phyloP scores from a whole-genome alignment of 2,329 filamentous ascomycete species.

The Myriosclerotinia curreyana region DNA sequence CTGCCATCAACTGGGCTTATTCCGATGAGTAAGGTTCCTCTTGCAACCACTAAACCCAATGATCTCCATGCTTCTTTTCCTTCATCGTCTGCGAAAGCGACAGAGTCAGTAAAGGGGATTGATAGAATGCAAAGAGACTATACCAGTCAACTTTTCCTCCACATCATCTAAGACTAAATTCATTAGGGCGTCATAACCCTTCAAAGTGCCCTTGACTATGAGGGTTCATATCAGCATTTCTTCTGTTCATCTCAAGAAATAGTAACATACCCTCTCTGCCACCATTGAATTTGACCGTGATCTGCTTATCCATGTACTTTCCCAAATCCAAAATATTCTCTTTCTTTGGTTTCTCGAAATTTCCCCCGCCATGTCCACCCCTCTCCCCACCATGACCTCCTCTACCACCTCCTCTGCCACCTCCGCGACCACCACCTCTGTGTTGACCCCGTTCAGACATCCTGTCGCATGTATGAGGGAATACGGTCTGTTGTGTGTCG shows the following conservation, averaged over 20 bases:
- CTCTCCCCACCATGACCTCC: constrained; percentile 41
- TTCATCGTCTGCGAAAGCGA: constrained; percentile 70
- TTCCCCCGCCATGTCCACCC: constrained; percentile 45
- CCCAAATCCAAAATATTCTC: constrained; percentile 94
- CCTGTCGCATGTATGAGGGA: constrained; percentile 17
- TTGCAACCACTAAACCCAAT: constrained; percentile 75
- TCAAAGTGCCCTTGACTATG: constrained; percentile 80
- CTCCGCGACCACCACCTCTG: constrained; percentile 27
- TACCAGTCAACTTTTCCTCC: constrained; percentile 84
- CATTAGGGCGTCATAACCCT: constrained; percentile 97
- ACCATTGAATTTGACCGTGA: constrained; percentile 94
- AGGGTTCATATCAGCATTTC: background rate
- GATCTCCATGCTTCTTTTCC: constrained; percentile 73
- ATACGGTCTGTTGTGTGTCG: constrained; percentile 4
- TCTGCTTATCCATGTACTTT: constrained; percentile 97
- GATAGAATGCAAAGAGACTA: constrained; percentile 32
- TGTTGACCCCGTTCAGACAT: constrained; percentile 30
- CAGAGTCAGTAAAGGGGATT: constrained; percentile 9
- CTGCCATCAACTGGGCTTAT: constrained; percentile 92
- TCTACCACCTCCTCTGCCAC: constrained; percentile 32
- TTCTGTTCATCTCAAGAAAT: background rate
- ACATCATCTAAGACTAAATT: constrained; percentile 96
- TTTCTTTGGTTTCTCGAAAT: constrained; percentile 85
- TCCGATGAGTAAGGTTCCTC: constrained; percentile 87
- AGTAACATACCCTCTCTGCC: constrained; percentile 74